Base-by-base conservation (phyloP, 768 basidiomycete species). In the Hygrophorus pudorinus region DNA sequence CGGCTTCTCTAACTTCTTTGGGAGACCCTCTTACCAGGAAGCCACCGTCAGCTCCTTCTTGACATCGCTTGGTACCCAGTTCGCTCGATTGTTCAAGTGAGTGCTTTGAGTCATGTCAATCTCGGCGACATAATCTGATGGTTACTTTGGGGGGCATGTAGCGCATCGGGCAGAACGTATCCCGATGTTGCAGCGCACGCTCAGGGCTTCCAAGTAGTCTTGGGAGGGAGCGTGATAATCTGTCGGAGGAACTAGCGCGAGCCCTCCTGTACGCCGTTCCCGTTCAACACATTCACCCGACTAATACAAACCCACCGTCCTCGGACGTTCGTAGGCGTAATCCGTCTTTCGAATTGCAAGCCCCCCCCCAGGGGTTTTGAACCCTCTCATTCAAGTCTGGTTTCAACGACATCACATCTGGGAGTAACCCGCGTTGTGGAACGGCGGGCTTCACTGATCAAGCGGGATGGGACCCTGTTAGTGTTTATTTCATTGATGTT, bases 291-390 rank as follows among this genome's bases (percentile, higher is more conserved):
- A 27, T 17, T 37, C 17, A 20, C 28, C 40, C 28, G 6, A 17
- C 5, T 16, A 1, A 24, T 7, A 24, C 3, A 52, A 14, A 46
- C 52, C 6, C 44, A 48, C 16, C 2, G 48, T 58, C 14, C 5
- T 38, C 52, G 44, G 58, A 69, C 79, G 0, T 76, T 85, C 48
- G 67, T 78, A 5, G 75, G 68, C 17, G 66, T 85, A 38, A 64
- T 66, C 4, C 68, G 78, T 11, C 50, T 81, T 20, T 56, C 53
- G 2, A 66, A 64, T 0, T 64, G 66, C 0, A 64, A 65, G 14
- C 53, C 62, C 4, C 39, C n/a, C 77, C 12, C 59, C 81, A 1
- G 81, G 79, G 5, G 81, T 81, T 62, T 62, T 84, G 50, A 82
- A 82, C 54, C 79, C 78, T 0, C 64, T 79, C 24, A 24, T 24